Evolutionary conservation across 2,329 filamentous ascomycete genomes (phyloP), one percentile per base, ranked within the genome.

Genomic region (Botrytis medusae): DNA sequence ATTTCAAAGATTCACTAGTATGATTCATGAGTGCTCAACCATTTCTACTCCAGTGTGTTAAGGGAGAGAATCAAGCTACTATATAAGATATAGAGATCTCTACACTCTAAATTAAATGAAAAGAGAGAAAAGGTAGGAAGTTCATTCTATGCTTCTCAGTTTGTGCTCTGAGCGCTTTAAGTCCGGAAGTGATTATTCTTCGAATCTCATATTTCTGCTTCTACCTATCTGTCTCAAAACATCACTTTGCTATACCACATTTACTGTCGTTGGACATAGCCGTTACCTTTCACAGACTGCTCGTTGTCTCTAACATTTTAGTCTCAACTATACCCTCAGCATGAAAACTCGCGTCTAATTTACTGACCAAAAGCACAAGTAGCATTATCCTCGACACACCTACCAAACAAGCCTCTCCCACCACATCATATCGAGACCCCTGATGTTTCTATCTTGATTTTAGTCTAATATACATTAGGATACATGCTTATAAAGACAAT

Each of bases 11-110:
- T n/a, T 16, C 48, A 51, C 25, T 7, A 2, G 7, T 2, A 6
- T 7, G 48, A 25, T 7, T 51, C 25, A n/a, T 7, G 48, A 51
- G n/a, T 20, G 0, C 48, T n/a, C 48, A 16, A 51, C 25, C 5
- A 5, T 51, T 16, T 6, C 4, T 5, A 0, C 5, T 6, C 5
- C 1, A n/a, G 48, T 7, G 25, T 2, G 5, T n/a, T 7, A 16
- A 4, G 4, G n/a, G 12, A n/a, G 25, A 51, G 12, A 16, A n/a
- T 0, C 1, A 2, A n/a, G 48, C 48, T 51, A n/a, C 48, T n/a
- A 7, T 7, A n/a, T 51, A 16, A 51, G 2, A n/a, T 5, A 12
- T 10, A 51, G 5, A 51, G 1, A 51, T n/a, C 10, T n/a, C 5
- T 25, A 48, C 3, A 12, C 25, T 25, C 22, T 4, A 48, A 48